These are phyloP conservation scores for Phellinidium pouzarii DNA, from an alignment of 1,284 basidiomycete genomes.

Conservation along the genomic window DNA sequence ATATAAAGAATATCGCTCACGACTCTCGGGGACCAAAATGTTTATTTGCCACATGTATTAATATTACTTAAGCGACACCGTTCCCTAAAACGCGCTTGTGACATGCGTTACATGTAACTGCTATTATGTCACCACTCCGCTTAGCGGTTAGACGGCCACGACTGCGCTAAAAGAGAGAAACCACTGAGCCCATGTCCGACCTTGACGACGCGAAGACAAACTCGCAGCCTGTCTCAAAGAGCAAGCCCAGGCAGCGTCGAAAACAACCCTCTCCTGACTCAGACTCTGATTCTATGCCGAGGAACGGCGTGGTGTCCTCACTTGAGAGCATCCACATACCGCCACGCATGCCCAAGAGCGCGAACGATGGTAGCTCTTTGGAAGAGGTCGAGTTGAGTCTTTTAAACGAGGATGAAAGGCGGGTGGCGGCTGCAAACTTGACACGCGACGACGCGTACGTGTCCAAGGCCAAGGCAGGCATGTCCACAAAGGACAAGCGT, in stretches of 20 bases:
- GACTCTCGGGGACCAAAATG: too few species aligned
- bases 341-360: constrained; percentile 49
- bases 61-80: too few species aligned
- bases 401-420: constrained; percentile 51
- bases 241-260: constrained; percentile 25
- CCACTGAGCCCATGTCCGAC: constrained; percentile 11
- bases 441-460: constrained; percentile 28
- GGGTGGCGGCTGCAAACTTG: constrained; percentile 38
- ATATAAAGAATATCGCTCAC: too few species aligned
- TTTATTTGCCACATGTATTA: too few species aligned
- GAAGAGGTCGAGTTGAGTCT: constrained; percentile 58
- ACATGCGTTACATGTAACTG: not conserved
- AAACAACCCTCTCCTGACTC: constrained; percentile 18
- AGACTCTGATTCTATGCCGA: constrained; percentile 16
- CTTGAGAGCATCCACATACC: constrained; percentile 58
- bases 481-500: constrained; percentile 72
- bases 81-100: constrained; percentile 8
- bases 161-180: too few species aligned
- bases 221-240: constrained; percentile 25
- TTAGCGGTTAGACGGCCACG: too few species aligned
- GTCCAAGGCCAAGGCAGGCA: constrained; percentile 31
- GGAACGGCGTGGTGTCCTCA: constrained; percentile 36
- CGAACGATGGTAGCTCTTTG: constrained; percentile 33
- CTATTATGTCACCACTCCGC: not conserved
- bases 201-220: constrained; percentile 5